Evolutionary conservation across 2,329 filamentous ascomycete genomes (phyloP).

Genomic region (Karstenula rhodostoma): DNA sequence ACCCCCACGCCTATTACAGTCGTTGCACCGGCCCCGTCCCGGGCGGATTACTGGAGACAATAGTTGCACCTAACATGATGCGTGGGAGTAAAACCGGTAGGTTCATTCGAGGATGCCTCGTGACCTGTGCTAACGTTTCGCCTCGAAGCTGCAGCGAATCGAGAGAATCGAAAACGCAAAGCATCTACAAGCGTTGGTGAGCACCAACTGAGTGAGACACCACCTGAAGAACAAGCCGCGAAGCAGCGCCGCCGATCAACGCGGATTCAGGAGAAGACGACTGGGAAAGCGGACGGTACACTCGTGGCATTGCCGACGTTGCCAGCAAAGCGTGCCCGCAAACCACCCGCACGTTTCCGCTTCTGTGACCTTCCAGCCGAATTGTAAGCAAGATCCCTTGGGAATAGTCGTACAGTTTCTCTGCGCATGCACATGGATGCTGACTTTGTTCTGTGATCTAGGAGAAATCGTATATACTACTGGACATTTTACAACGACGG

Average conservation of each 20-base stretch:
- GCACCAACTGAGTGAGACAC: background rate
- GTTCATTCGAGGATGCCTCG: background rate
- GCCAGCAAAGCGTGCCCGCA: background rate
- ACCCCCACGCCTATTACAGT: background rate
- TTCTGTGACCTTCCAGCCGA: background rate
- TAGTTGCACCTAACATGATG: conserved; percentile 35
- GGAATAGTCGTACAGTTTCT: background rate
- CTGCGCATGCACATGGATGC: conserved; percentile 25
- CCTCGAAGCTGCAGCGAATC: background rate
- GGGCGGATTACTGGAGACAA: conserved; percentile 35
- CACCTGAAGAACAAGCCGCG: background rate
- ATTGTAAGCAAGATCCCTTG: background rate
- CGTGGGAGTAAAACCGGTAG: conserved; percentile 1
- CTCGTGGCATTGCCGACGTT: background rate
- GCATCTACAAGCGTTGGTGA: background rate
- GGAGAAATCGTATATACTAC: conserved; percentile 30
- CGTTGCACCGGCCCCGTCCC: conserved; percentile 31
- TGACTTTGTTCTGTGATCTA: conserved; percentile 29
- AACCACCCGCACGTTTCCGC: background rate
- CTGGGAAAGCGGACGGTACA: background rate
- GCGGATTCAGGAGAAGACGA: background rate
- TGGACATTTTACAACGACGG: conserved; percentile 26
- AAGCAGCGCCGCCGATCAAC: background rate
- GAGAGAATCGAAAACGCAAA: background rate
- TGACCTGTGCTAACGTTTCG: background rate